Evolutionary conservation across 1,284 basidiomycete species (phyloP).

Genomic region (Cryptococcus amylolentus): DNA sequence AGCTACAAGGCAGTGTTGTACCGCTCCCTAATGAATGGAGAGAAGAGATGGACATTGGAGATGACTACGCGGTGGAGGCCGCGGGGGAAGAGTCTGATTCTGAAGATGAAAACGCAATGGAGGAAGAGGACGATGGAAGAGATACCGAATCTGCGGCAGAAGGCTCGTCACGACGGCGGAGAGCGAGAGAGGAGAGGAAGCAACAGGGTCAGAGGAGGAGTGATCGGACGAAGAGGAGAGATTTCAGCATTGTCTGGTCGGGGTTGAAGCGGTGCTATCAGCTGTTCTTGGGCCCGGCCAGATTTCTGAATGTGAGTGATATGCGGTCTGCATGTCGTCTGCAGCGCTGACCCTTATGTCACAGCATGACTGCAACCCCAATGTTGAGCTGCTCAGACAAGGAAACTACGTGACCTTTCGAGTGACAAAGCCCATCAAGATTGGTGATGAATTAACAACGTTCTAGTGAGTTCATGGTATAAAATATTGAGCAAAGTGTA

Average conservation of each 20-base stretch:
- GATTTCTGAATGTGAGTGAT: conserved; percentile 47
- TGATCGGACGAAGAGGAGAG: conserved; percentile 37
- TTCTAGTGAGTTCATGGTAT: conserved; percentile 39
- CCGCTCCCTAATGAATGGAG: conserved; percentile 42
- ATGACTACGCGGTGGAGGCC: conserved; percentile 30
- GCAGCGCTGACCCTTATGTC: background rate
- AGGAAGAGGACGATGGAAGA: conserved; percentile 15
- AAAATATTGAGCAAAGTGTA: background rate
- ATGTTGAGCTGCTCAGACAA: conserved; percentile 42
- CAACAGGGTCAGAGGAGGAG: conserved; percentile 26
- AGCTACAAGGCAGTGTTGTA: conserved; percentile 43
- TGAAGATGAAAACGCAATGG: conserved; percentile 9
- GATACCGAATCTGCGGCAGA: conserved; percentile 7
- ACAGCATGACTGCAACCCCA: conserved; percentile 48
- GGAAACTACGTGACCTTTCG: conserved; percentile 44
- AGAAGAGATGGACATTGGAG: conserved; percentile 39
- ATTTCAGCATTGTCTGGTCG: conserved; percentile 48
- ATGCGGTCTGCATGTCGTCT: background rate
- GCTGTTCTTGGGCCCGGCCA: conserved; percentile 49
- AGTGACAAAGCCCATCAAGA: conserved; percentile 30
- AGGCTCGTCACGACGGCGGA: conserved; percentile 1
- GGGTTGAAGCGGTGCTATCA: conserved; percentile 38
- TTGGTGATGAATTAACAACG: conserved; percentile 47
- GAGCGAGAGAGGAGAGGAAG: conserved; percentile 16
- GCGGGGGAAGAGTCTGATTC: conserved; percentile 28